Base-by-base conservation (phyloP, 1,284 basidiomycete genomes). In the Tilletia indica region DNA sequence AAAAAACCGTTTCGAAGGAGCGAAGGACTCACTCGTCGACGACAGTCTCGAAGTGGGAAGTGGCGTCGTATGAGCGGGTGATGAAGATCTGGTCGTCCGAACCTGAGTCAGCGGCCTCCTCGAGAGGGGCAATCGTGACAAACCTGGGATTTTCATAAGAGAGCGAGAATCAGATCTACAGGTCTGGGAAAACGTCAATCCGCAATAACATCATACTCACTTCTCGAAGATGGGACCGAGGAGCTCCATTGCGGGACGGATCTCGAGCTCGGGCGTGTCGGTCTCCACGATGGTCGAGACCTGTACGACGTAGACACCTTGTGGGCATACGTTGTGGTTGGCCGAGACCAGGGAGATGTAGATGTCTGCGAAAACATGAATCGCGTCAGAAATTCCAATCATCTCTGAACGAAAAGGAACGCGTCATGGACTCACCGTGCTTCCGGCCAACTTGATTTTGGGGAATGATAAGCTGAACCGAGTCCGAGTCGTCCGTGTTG, bases 261-360 rank as follows among this genome's bases (percentile, higher is more conserved):
- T 93, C 87, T 99, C 97, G 48, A 90, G 88, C 86, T 99, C 96
- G 45, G 97, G 97, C 75, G 89, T 90, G 83, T 90, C 89, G 1
- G 96, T 98, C 88, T 99, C 97, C 69, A 99, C 96, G 78, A 99
- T 93, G 42, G 97, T 99, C 77, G 94, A 97, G 76, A 99, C 97
- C 79, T 98, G 98, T 42, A 94, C 97, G 78, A 99, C 89, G 86
- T 94, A 95, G 76, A 97, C 87, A 83, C 94, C 93, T 85, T 93
- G 93, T 5, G 96, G 93, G 78, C 94, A 96, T 77, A 99, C 94
- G 81, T 97, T 97, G 87, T 99, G 97, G 16, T 94, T 94, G 45
- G 92, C 90, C 2, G 96, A 99, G 66, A 99, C 94, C 87, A 93
- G 92, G 8, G 97, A 95, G 81, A 99, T 92, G 87, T 99, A 99